Conservation (phyloP, 176 grass and related monocot genomes). For the Oryza glumipatula region DNA sequence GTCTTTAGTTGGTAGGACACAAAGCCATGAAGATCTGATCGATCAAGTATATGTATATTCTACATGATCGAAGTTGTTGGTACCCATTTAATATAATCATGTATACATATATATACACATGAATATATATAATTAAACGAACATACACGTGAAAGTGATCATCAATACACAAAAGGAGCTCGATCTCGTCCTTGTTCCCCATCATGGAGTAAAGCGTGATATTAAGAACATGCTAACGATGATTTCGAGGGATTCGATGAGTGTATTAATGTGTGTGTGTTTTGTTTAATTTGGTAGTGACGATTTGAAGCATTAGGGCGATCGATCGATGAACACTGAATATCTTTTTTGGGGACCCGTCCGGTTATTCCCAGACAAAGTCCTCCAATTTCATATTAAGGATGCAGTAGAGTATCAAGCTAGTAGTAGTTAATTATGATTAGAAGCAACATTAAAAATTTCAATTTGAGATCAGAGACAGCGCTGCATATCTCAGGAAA, state of each 20-base stretch:
- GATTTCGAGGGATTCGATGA: slow-evolving; percentile 43
- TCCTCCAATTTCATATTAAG: neutral
- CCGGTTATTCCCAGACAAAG: slow-evolving; percentile 11
- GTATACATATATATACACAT: neutral
- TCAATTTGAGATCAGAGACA: slow-evolving; percentile 30
- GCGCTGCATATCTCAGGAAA: slow-evolving; percentile 32
- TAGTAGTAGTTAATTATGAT: neutral
- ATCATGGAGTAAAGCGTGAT: slow-evolving; percentile 22
- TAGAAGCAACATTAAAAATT: slow-evolving; percentile 1
- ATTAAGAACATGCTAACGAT: neutral
- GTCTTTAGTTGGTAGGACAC: slow-evolving; percentile 43
- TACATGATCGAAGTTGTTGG: neutral
- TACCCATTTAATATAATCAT: neutral
- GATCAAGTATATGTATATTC: neutral
- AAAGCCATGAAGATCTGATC: slow-evolving; percentile 35
- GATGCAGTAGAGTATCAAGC: neutral
- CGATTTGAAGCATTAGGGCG: neutral
- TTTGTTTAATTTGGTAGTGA: neutral
- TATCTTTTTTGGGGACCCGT: neutral
- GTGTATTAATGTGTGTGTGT: neutral
- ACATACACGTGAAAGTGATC: neutral
- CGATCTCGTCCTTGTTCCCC: neutral
- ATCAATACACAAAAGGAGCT: neutral
- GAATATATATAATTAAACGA: no score
- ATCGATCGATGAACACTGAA: neutral